phyloP scores from a whole-genome alignment of 495 filamentous ascomycete species.

The Neurospora sp. region DNA sequence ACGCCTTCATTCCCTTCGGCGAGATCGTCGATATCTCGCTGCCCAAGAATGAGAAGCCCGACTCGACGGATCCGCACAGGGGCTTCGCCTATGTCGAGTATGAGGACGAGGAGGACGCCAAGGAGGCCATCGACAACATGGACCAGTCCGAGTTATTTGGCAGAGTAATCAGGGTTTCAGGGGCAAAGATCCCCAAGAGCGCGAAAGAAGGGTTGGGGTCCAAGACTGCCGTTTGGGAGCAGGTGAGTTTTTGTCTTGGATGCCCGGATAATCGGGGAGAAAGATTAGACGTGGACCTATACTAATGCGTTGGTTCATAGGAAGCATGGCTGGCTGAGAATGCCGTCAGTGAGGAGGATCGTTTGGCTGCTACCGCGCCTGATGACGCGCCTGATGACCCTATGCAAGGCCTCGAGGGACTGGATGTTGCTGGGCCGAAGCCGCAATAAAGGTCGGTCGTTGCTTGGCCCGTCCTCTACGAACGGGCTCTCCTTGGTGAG shows the following conservation, averaged over 20 bases:
- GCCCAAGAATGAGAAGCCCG: constrained; percentile 69
- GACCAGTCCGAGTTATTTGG: constrained; percentile 95
- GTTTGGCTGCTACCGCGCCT: constrained; percentile 46
- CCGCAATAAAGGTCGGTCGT: constrained; percentile 43
- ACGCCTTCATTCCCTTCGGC: constrained; percentile 93
- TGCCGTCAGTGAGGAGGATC: constrained; percentile 82
- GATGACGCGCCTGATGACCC: constrained; percentile 75
- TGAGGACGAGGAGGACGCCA: constrained; percentile 73
- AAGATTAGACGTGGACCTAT: constrained; percentile 1
- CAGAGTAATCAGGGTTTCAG: constrained; percentile 78
- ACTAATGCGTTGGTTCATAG: constrained; percentile 38
- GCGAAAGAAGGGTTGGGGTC: constrained; percentile 75
- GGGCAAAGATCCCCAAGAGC: constrained; percentile 88
- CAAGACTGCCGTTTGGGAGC: constrained; percentile 97
- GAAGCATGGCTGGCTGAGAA: constrained; percentile 89
- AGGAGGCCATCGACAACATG: constrained; percentile 98
- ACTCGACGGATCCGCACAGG: constrained; percentile 62
- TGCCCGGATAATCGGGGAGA: neutral
- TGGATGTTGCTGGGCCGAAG: constrained; percentile 89
- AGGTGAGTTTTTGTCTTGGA: constrained; percentile 47
- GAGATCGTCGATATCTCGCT: constrained; percentile 84
- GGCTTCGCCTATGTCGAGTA: constrained; percentile 98
- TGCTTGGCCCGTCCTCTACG: neutral
- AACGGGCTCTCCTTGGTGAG: neutral
- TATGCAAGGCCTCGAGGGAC: constrained; percentile 88